These are phyloP conservation scores for Leucogyrophana mollusca DNA, from an alignment of 768 basidiomycete species.

Conservation along the genomic window DNA sequence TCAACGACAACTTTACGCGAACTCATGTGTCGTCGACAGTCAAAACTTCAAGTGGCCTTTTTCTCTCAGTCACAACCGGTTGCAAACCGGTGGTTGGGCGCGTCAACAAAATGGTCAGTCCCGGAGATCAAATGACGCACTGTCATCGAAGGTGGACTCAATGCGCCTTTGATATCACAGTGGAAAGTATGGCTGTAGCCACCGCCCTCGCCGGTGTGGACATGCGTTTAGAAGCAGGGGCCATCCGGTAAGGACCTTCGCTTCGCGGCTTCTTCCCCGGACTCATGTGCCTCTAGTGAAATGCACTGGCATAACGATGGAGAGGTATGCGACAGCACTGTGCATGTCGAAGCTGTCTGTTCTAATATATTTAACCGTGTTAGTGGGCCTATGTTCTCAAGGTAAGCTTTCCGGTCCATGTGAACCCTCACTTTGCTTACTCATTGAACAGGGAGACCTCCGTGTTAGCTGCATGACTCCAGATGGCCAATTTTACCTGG, in stretches of 20 bases:
- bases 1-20: background rate
- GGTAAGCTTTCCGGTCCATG: slow-evolving; percentile 15
- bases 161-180: slow-evolving; percentile 27
- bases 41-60: slow-evolving; percentile 65
- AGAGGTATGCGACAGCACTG: slow-evolving; percentile 21
- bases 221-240: slow-evolving; percentile 41
- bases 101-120: slow-evolving; percentile 55
- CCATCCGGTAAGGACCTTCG: slow-evolving; percentile 33
- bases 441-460: slow-evolving; percentile 35
- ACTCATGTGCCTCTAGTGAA: slow-evolving; percentile 28
- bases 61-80: slow-evolving; percentile 55
- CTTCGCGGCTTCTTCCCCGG: background rate
- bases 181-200: slow-evolving; percentile 39
- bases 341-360: background rate
- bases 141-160: slow-evolving; percentile 2
- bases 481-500: slow-evolving; percentile 51
- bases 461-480: slow-evolving; percentile 52
- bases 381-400: slow-evolving; percentile 57
- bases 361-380: background rate
- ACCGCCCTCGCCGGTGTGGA: slow-evolving; percentile 38
- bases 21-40: slow-evolving; percentile 12
- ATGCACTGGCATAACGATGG: slow-evolving; percentile 44
- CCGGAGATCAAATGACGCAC: background rate
- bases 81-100: slow-evolving; percentile 67
- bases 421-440: background rate